Evolutionary conservation across 2,329 filamentous ascomycete species (phyloP).

Genomic region (Fusarium udum): DNA sequence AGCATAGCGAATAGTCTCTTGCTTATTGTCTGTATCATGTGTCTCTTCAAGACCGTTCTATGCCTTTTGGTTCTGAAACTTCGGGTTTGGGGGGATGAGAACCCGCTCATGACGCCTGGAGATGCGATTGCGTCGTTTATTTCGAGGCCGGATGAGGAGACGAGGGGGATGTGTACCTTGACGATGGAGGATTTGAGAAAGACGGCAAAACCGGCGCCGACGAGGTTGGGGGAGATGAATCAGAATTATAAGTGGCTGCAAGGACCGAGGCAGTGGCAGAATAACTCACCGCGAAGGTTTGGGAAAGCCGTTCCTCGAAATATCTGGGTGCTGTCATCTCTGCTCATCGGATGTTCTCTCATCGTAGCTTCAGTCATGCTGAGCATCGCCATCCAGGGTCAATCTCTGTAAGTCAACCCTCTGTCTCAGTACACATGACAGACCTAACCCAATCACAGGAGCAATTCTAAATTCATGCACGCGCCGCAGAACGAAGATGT

Average conservation of each 20-base stretch:
- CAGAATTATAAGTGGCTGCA: slow-evolving; percentile 6
- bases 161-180: slow-evolving; percentile 23
- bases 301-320: slow-evolving; percentile 16
- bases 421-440: accelerated
- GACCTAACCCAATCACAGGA: neutral
- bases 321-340: slow-evolving; percentile 19
- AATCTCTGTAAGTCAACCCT: neutral
- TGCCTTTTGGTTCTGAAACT: slow-evolving; percentile 15
- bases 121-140: slow-evolving; percentile 36
- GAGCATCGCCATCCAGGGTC: neutral
- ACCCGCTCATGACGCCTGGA: slow-evolving; percentile 27
- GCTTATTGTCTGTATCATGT: slow-evolving; percentile 24
- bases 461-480: slow-evolving; percentile 2
- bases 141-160: slow-evolving; percentile 15
- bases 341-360: slow-evolving; percentile 21
- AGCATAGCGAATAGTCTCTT: slow-evolving; percentile 28
- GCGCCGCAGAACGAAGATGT: slow-evolving; percentile 8
- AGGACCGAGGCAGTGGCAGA: slow-evolving; percentile 15
- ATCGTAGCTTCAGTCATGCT: slow-evolving; percentile 10
- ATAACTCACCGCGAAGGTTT: neutral
- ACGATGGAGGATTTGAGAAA: slow-evolving; percentile 8
- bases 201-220: neutral
- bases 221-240: neutral
- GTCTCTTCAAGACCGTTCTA: slow-evolving; percentile 12
- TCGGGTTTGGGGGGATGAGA: slow-evolving; percentile 15